Evolutionary conservation across 345 rosid species (phyloP).

Genomic region (Salix caprea): DNA sequence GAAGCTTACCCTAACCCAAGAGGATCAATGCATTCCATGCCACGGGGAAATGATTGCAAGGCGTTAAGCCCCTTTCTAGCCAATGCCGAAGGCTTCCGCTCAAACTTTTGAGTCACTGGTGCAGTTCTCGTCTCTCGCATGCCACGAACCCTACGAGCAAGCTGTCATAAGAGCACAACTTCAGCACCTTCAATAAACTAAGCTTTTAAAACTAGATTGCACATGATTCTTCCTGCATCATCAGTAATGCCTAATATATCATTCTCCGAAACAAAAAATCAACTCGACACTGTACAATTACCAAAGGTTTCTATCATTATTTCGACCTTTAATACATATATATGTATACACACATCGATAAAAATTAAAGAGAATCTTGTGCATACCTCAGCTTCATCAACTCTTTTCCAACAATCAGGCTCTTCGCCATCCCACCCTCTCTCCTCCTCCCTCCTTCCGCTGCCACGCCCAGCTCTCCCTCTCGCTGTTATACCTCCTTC

Average conservation of each 20-base stretch:
- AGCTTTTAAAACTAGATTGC: neutral
- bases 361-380: neutral
- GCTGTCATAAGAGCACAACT: conserved; percentile 46
- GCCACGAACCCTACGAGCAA: conserved; percentile 85
- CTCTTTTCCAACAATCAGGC: conserved; percentile 93
- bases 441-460: conserved; percentile 54
- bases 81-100: conserved; percentile 46
- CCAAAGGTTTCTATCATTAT: neutral
- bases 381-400: conserved; percentile 78
- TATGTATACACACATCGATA: neutral
- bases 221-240: neutral
- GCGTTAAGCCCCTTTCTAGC: conserved; percentile 48
- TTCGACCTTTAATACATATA: neutral
- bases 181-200: neutral
- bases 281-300: neutral
- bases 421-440: conserved; percentile 81
- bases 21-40: conserved; percentile 96
- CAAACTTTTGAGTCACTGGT: conserved; percentile 70
- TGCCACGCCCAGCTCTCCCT: conserved; percentile 26
- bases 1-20: conserved; percentile 76
- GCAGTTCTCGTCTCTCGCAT: conserved; percentile 90
- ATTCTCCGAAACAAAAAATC: neutral
- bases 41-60: conserved; percentile 85
- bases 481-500: conserved; percentile 22
- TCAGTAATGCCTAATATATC: neutral